Percentiles rank a stretch among this genome's conserved stretches.
Conservation (phyloP, 1,139 yeast genomes). For the Taphrina confusa region DNA sequence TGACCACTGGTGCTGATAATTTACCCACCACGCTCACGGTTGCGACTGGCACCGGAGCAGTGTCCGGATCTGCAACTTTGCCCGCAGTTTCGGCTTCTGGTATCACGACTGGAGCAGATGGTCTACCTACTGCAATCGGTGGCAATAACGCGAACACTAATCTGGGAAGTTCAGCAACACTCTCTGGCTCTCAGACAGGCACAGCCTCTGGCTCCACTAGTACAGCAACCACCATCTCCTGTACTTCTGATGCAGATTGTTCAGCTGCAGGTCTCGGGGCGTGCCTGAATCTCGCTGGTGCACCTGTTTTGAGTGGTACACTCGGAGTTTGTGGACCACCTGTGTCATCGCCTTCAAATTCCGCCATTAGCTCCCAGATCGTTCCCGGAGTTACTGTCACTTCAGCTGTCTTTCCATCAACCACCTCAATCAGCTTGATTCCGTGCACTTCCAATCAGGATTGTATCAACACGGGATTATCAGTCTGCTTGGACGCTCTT, state of each 20-base stretch:
- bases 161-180: background rate
- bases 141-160: background rate
- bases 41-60: background rate
- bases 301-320: background rate
- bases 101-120: background rate
- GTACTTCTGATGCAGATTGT: conserved; percentile 4
- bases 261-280: background rate
- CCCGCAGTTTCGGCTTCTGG: background rate
- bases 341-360: no score
- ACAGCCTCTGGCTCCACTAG: background rate
- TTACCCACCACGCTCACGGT: background rate
- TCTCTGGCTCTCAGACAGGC: background rate
- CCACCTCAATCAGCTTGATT: background rate
- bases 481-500: background rate
- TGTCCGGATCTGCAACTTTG: background rate
- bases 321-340: conserved; percentile 1
- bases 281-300: background rate
- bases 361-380: no score
- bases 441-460: background rate
- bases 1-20: background rate
- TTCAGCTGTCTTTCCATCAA: no score
- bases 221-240: conserved; percentile 3
- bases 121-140: background rate
- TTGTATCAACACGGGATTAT: background rate
- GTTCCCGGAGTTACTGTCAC: no score